Evolutionary conservation across 108 stramenopile species (phyloP).

Genomic region (Epithemia pelagica): DNA sequence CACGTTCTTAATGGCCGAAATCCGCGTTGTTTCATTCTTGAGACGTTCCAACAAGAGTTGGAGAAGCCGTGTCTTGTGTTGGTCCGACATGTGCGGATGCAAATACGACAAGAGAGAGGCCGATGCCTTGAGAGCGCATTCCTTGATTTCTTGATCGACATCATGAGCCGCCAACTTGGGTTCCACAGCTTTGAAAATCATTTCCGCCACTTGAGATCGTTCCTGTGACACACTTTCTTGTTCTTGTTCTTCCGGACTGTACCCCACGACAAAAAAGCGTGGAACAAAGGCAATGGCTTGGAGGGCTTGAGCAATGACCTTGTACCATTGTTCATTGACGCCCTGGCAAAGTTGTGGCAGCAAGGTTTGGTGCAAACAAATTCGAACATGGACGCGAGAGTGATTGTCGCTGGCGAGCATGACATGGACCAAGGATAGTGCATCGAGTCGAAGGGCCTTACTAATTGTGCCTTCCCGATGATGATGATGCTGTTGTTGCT

Average conservation of each 20-base stretch:
- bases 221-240: conserved; percentile 26
- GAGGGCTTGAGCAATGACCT: conserved; percentile 90
- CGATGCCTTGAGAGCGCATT: conserved; percentile 69
- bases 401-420: conserved; percentile 60
- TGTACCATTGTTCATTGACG: conserved; percentile 95
- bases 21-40: conserved; percentile 91
- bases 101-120: conserved; percentile 54
- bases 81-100: conserved; percentile 39
- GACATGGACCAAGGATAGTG: conserved; percentile 69
- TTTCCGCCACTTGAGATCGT: conserved; percentile 43
- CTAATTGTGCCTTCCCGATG: conserved; percentile 48
- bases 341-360: conserved; percentile 63
- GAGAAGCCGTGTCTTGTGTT: conserved; percentile 56
- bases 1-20: conserved; percentile 87
- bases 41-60: conserved; percentile 80
- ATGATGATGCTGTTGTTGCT: conserved; percentile 10
- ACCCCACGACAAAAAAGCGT: conserved; percentile 41
- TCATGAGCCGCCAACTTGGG: conserved; percentile 89
- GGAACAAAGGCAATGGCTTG: conserved; percentile 78
- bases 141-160: conserved; percentile 97
- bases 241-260: conserved; percentile 9
- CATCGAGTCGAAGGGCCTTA: conserved; percentile 91
- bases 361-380: conserved; percentile 34
- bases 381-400: conserved; percentile 47
- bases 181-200: conserved; percentile 80